Conservation (phyloP, 192 early-diverging fungal species). For the Paraglomus brasilianum region DNA sequence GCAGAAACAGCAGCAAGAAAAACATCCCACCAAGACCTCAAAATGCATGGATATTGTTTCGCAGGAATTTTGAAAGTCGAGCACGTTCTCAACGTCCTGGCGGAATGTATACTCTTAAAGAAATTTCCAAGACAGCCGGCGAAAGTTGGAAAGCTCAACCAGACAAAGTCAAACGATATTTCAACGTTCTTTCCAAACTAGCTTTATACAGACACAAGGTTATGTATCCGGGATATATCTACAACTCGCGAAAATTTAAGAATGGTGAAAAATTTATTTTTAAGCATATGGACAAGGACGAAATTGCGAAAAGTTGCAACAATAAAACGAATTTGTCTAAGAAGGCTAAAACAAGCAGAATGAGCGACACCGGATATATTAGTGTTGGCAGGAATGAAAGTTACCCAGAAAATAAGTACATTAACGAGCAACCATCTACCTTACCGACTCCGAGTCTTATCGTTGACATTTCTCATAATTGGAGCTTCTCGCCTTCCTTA, state of each 20-base stretch:
- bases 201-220: constrained; percentile 20
- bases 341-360: too few species aligned
- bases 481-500: too few species aligned
- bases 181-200: constrained; percentile 10
- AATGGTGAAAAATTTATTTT: too few species aligned
- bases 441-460: too few species aligned
- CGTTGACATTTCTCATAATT: too few species aligned
- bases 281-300: too few species aligned
- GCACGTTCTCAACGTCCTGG: not conserved
- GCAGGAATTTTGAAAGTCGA: constrained; percentile 23
- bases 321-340: too few species aligned
- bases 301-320: too few species aligned
- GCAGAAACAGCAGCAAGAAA: not conserved
- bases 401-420: too few species aligned
- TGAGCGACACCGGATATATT: too few species aligned
- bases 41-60: constrained; percentile 28
- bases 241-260: constrained; percentile 4
- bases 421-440: too few species aligned
- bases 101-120: not conserved
- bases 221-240: constrained; percentile 20
- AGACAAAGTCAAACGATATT: constrained; percentile 14
- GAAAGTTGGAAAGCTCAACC: constrained; percentile 8
- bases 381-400: too few species aligned
- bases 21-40: constrained; percentile 3
- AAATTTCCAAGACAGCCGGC: constrained; percentile 10